Percentiles rank a stretch among this genome's conserved stretches.
These are phyloP conservation scores for Salinomyces thailandicus DNA, from an alignment of 2,329 filamentous ascomycete genomes.

Conservation along the genomic window DNA sequence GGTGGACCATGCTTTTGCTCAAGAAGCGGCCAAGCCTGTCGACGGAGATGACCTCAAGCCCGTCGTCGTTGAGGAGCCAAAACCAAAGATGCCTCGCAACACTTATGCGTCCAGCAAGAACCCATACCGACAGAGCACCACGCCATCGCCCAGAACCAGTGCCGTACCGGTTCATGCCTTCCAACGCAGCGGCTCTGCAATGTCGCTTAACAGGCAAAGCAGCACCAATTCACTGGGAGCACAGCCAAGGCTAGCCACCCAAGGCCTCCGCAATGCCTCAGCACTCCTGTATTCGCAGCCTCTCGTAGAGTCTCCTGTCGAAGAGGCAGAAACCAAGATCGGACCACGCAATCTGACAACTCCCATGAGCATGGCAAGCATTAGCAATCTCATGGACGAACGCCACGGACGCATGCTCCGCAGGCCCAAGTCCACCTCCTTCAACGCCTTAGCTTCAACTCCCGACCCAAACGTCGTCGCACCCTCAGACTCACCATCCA, in stretches of 20 bases:
- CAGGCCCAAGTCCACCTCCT: slow-evolving; percentile 28
- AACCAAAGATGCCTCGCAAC: too few relatives aligned
- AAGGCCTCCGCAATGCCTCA: slow-evolving; percentile 23
- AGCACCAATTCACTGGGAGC: slow-evolving; percentile 4
- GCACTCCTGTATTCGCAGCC: slow-evolving; percentile 23
- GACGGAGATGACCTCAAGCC: slow-evolving; percentile 9
- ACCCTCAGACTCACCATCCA: slow-evolving; percentile 9
- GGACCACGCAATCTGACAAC: slow-evolving; percentile 8
- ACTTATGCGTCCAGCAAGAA: slow-evolving; percentile 9
- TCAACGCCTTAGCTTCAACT: slow-evolving; percentile 26
- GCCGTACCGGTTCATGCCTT: too few relatives aligned
- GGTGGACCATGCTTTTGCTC: slow-evolving; percentile 19
- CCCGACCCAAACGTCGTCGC: slow-evolving; percentile 18
- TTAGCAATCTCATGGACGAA: slow-evolving; percentile 43
- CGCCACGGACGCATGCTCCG: slow-evolving; percentile 43
- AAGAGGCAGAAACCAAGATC: slow-evolving; percentile 13
- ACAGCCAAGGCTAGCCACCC: slow-evolving; percentile 3
- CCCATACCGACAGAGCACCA: slow-evolving; percentile 8
- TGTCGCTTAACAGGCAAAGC: slow-evolving; percentile 8
- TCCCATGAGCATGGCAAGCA: slow-evolving; percentile 20
- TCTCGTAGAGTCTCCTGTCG: slow-evolving; percentile 29
- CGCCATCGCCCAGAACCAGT: too few relatives aligned
- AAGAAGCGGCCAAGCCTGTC: slow-evolving; percentile 11
- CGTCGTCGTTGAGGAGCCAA: too few relatives aligned
- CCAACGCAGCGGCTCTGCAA: slow-evolving; percentile 1